These are phyloP conservation scores for Selaginella tamariscina DNA, from an alignment of 75 land plant species.

Conservation along the genomic window DNA sequence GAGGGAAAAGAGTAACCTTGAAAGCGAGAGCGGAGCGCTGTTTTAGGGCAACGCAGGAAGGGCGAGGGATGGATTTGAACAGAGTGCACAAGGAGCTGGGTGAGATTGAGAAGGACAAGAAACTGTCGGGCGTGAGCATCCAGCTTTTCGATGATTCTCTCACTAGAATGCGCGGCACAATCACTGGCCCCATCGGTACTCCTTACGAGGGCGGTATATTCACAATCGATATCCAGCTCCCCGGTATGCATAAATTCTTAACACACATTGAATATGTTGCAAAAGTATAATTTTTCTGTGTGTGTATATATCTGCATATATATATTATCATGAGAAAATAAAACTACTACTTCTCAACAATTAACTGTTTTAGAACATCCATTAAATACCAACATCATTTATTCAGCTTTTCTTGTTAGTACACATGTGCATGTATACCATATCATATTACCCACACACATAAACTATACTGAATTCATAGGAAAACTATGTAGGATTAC, in stretches of 20 bases:
- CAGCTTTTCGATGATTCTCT: slow-evolving; percentile 41
- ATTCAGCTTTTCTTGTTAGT: too few species aligned
- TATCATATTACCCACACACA: too few species aligned
- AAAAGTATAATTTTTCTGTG: too few species aligned
- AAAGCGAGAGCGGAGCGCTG: not conserved
- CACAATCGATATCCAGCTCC: slow-evolving; percentile 65
- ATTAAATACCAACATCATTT: too few species aligned
- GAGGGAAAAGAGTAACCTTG: not conserved
- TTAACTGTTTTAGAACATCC: not conserved
- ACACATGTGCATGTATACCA: too few species aligned
- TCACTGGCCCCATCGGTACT: slow-evolving; percentile 73
- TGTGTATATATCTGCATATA: too few species aligned
- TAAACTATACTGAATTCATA: too few species aligned
- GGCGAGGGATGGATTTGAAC: slow-evolving; percentile 44
- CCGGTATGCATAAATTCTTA: slow-evolving; percentile 38
- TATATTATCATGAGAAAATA: too few species aligned
- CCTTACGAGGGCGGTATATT: slow-evolving; percentile 93
- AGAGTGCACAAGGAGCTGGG: slow-evolving; percentile 92
- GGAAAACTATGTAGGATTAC: too few species aligned
- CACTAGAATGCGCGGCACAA: slow-evolving; percentile 57
- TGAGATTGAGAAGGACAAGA: slow-evolving; percentile 65
- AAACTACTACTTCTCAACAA: not conserved
- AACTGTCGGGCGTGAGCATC: slow-evolving; percentile 66
- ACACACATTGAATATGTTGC: too few species aligned
- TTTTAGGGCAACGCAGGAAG: not conserved